A percentile compares a stretch with the other conserved stretches of the same genome.
These are phyloP conservation scores for Sclerospora graminicola DNA, from an alignment of 352 stramenopile species.

Conservation along the genomic window DNA sequence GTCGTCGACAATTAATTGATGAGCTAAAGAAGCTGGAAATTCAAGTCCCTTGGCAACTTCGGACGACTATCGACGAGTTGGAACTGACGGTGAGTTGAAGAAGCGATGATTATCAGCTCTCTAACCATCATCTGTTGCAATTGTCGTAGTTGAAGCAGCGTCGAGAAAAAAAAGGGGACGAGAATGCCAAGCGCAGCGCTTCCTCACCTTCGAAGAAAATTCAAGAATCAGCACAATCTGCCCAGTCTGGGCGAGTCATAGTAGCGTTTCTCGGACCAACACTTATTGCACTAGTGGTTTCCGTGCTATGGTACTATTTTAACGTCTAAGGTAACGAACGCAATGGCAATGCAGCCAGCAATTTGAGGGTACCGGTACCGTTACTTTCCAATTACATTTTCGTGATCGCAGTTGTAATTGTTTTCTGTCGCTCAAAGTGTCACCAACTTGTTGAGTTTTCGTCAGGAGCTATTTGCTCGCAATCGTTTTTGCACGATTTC, in stretches of 20 bases:
- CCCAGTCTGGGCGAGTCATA: constrained; percentile 21
- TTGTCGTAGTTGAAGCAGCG: constrained; percentile 25
- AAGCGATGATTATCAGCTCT: background rate
- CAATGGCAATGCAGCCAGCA: no score
- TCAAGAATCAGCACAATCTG: constrained; percentile 2
- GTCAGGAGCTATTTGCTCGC: no score
- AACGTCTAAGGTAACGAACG: no score
- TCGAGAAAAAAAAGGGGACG: constrained; percentile 27
- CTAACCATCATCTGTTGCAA: constrained; percentile 2
- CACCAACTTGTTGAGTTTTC: no score
- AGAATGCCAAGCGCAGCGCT: background rate
- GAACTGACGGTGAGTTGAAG: constrained; percentile 51
- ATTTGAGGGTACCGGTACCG: no score
- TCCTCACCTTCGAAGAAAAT: constrained; percentile 1
- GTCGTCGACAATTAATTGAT: constrained; percentile 36
- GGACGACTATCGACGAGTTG: constrained; percentile 71
- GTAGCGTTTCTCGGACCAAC: constrained; percentile 39
- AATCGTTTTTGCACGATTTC: no score
- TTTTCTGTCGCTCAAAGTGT: no score
- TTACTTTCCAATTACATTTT: no score
- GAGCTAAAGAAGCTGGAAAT: constrained; percentile 32
- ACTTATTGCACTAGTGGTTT: constrained; percentile 32
- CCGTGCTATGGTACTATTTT: constrained; percentile 35
- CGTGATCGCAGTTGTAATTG: no score
- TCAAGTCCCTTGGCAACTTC: constrained; percentile 51